Conservation (phyloP, 2,329 filamentous ascomycete genomes). For the Alternaria novae-zelandiae region DNA sequence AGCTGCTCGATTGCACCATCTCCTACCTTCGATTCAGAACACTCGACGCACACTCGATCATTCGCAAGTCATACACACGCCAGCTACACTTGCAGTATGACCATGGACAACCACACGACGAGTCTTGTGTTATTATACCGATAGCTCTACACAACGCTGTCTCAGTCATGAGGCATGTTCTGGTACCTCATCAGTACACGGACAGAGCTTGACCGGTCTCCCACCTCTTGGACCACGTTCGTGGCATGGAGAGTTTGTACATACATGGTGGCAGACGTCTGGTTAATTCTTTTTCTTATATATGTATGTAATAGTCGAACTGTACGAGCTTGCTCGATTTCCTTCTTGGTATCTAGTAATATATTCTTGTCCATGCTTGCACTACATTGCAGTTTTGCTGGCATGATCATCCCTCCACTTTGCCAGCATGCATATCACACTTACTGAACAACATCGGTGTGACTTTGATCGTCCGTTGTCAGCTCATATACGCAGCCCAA, state of each 20-base stretch:
- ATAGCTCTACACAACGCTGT: conserved; percentile 7
- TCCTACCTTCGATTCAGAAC: conserved; percentile 1
- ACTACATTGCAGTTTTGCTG: neutral
- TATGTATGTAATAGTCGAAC: neutral
- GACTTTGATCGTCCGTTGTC: neutral
- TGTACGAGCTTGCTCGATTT: neutral
- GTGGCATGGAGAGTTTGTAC: conserved; percentile 1
- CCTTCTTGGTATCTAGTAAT: neutral
- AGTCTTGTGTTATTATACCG: conserved; percentile 6
- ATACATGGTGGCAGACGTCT: neutral
- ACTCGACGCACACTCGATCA: neutral
- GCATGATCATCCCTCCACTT: neutral
- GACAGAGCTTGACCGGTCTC: conserved; percentile 10
- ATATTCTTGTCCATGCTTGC: neutral
- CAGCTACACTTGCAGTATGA: neutral
- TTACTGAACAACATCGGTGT: neutral
- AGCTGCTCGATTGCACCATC: neutral
- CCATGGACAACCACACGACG: neutral
- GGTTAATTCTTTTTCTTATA: conserved; percentile 12
- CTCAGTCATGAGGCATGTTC: neutral
- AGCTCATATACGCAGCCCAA: neutral
- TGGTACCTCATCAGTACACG: neutral
- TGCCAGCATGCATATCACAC: neutral
- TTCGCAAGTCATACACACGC: neutral
- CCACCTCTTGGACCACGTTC: conserved; percentile 1